A percentile compares a stretch with the other conserved stretches of the same genome.
These are phyloP conservation scores for Chytriomyces sp. DNA, from an alignment of 192 early-diverging fungal species.

Conservation along the genomic window DNA sequence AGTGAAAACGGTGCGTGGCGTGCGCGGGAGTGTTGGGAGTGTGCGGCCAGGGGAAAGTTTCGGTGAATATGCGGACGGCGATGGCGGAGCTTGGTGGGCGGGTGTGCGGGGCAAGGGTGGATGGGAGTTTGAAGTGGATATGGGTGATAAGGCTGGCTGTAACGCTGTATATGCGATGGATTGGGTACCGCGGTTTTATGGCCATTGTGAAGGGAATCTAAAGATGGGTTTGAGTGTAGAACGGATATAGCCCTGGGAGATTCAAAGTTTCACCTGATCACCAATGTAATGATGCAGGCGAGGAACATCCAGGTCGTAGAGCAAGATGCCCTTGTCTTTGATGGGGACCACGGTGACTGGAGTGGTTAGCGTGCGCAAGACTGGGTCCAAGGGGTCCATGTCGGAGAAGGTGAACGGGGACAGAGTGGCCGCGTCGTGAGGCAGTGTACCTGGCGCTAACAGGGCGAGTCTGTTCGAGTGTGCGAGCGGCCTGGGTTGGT, in stretches of 20 bases:
- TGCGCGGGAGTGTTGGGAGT: neutral
- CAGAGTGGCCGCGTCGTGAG: neutral
- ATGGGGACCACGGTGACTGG: neutral
- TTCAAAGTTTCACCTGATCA: neutral
- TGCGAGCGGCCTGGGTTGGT: constrained; percentile 22
- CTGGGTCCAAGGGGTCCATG: constrained; percentile 11
- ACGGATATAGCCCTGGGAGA: no score
- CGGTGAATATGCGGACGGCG: constrained; percentile 18
- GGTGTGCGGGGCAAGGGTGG: neutral
- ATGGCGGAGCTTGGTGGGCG: constrained; percentile 21
- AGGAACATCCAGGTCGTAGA: constrained; percentile 19
- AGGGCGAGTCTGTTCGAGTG: constrained; percentile 1
- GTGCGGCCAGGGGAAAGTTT: neutral
- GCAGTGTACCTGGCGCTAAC: constrained; percentile 7
- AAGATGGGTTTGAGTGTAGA: no score
- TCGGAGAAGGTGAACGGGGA: constrained; percentile 15
- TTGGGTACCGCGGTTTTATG: constrained; percentile 13
- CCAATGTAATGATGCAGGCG: constrained; percentile 30
- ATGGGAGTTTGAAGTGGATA: constrained; percentile 15
- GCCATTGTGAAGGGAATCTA: constrained; percentile 31
- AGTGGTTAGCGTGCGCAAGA: neutral
- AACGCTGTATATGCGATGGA: neutral
- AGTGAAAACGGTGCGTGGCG: constrained; percentile 16
- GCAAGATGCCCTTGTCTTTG: neutral
- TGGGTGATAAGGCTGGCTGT: constrained; percentile 21